Conservation (phyloP, 164 flowering plant genomes). For the Vitis rupestris region DNA sequence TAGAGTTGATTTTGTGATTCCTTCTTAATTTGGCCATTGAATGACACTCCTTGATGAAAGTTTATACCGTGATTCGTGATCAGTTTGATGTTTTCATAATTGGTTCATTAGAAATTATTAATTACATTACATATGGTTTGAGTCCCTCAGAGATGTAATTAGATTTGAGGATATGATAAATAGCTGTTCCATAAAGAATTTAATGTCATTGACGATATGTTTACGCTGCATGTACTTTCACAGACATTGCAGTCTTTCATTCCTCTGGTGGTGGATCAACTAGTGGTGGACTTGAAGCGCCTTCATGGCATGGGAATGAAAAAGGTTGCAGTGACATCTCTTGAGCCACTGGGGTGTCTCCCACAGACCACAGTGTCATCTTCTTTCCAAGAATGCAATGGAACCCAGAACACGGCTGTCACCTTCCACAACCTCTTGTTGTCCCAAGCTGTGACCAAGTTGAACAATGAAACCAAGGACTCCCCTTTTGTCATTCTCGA, state of each 20-base stretch:
- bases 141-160: too few relatives aligned
- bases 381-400: slow-evolving; percentile 51
- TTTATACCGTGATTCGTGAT: too few relatives aligned
- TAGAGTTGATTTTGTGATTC: too few relatives aligned
- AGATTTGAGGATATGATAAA: too few relatives aligned
- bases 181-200: too few relatives aligned
- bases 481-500: slow-evolving; percentile 46
- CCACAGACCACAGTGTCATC: slow-evolving; percentile 35
- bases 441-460: slow-evolving; percentile 41
- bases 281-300: slow-evolving; percentile 32
- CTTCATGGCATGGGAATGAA: slow-evolving; percentile 47
- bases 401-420: slow-evolving; percentile 32
- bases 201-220: too few relatives aligned
- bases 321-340: slow-evolving; percentile 43
- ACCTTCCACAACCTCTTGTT: slow-evolving; percentile 54
- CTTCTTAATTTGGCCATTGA: too few relatives aligned
- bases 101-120: too few relatives aligned
- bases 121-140: too few relatives aligned
- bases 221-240: not conserved
- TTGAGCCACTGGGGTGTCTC: slow-evolving; percentile 74
- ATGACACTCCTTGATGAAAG: too few relatives aligned
- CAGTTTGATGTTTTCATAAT: too few relatives aligned
- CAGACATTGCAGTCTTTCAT: slow-evolving; percentile 54
- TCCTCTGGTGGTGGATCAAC: slow-evolving; percentile 36
- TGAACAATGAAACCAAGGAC: slow-evolving; percentile 38